phyloP scores from a whole-genome alignment of 2,329 filamentous ascomycete species.

The Trichoderma sp. region DNA sequence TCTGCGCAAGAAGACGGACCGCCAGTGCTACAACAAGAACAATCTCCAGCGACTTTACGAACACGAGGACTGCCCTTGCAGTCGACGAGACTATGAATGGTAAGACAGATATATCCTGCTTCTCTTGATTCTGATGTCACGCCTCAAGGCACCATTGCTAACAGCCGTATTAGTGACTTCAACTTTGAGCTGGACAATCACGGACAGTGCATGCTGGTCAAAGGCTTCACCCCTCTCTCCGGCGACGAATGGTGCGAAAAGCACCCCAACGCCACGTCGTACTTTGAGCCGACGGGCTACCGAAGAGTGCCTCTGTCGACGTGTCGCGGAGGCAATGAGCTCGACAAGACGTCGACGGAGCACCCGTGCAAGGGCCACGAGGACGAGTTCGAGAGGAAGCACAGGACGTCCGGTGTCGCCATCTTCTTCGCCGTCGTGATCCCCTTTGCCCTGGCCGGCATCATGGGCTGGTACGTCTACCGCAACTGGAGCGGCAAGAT shows the following conservation, averaged over 20 bases:
- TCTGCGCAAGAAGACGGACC: constrained; percentile 81
- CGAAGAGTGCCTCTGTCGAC: constrained; percentile 88
- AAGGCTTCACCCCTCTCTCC: constrained; percentile 65
- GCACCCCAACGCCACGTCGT: constrained; percentile 72
- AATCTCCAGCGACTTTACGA: constrained; percentile 71
- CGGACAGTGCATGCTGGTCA: constrained; percentile 75
- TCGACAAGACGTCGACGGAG: constrained; percentile 64
- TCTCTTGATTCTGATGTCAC: not conserved
- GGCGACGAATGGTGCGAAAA: constrained; percentile 55
- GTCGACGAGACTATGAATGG: constrained; percentile 89
- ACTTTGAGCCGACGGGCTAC: constrained; percentile 84
- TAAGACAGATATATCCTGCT: constrained; percentile 48
- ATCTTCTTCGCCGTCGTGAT: constrained; percentile 85
- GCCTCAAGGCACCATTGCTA: no score
- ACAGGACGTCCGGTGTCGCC: constrained; percentile 68
- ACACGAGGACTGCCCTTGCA: constrained; percentile 80
- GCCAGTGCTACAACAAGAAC: constrained; percentile 79
- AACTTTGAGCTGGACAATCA: constrained; percentile 83
- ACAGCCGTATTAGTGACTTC: constrained; percentile 67
- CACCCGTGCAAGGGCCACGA: constrained; percentile 75
- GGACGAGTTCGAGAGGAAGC: constrained; percentile 74
- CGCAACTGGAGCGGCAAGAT: constrained; percentile 86
- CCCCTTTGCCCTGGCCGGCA: constrained; percentile 70
- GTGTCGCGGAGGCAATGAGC: constrained; percentile 73
- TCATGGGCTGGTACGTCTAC: constrained; percentile 82